Base-by-base conservation (phyloP, 2,329 filamentous ascomycete species). In the Colletotrichum lentis region DNA sequence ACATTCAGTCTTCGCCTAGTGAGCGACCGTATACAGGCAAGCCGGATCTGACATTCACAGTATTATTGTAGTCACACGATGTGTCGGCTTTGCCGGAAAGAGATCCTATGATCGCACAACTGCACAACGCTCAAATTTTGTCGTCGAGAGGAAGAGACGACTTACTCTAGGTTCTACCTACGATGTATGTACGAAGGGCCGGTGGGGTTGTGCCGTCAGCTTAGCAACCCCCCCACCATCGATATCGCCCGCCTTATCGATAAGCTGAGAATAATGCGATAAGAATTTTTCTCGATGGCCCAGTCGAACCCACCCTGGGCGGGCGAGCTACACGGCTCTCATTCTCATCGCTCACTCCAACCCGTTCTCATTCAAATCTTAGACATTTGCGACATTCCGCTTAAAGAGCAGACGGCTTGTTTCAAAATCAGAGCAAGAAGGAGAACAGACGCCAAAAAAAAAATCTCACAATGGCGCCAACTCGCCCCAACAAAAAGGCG, bases 391-490 rank as follows among this genome's bases (percentile, higher is more conserved):
- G 14, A 49, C 4, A 10, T 12, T 47, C 11, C 5, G 11, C 14
- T 7, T 8, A 37, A 10, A 46, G 16, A 57, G 4, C n/a, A 39
- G 31, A 54, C 31, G 35, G n/a, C 27, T 5, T 5, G 46, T 24
- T 27, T 37, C 6, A 16, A 20, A n/a, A 10, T 20, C 20, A 43
- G 10, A 55, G 6, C 27, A 10, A 18, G 20, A 31, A 35, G 10
- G 3, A 12, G 27, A 14, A 27, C 3, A 10, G 12, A 39, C 14
- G 31, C 11, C n/a, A 27, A n/a, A n/a, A n/a, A n/a, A n/a, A n/a
- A 12, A 46, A 31, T 5, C 22, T 52, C 57, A 67, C 46, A 64
- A 83, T 83, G 81, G 81, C 81, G 69, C 81, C 81, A 37, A 80
- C 75, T 50, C 76, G 80, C 72, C 77, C 80, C 56, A 76, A 73